Conservation (phyloP, 179 eudicot species). For the Heliamphora pulchella region DNA sequence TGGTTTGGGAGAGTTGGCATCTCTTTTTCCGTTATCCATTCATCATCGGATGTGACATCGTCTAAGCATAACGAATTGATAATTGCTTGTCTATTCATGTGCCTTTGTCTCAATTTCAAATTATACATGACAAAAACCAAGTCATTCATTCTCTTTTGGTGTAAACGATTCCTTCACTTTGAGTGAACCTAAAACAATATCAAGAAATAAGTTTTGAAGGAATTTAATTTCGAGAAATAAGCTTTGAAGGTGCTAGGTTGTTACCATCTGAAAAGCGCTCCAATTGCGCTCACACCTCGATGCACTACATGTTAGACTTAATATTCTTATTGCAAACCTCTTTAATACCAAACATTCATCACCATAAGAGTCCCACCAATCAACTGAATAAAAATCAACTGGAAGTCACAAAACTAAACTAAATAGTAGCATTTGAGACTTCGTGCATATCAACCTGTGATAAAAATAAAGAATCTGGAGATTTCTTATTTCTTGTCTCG, state of each 20-base stretch:
- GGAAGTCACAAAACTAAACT: neutral
- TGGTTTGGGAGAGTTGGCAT: too few relatives aligned
- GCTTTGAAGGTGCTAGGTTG: neutral
- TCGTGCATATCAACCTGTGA: neutral
- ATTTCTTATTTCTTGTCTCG: slow-evolving; percentile 5
- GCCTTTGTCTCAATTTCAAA: too few relatives aligned
- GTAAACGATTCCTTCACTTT: slow-evolving; percentile 9
- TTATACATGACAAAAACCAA: too few relatives aligned
- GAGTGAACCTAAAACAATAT: slow-evolving; percentile 11
- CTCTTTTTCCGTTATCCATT: too few relatives aligned
- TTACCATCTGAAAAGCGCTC: slow-evolving; percentile 22
- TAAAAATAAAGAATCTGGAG: neutral
- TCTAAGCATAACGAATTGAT: neutral
- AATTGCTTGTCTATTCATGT: too few relatives aligned
- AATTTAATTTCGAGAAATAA: neutral
- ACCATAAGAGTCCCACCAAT: slow-evolving; percentile 24
- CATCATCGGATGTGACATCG: neutral
- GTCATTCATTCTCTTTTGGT: neutral
- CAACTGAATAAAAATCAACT: neutral
- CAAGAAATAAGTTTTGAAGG: too few relatives aligned
- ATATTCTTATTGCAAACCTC: slow-evolving; percentile 17
- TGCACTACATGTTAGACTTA: slow-evolving; percentile 20
- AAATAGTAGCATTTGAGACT: neutral
- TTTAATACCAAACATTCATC: slow-evolving; percentile 1
- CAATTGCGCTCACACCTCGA: slow-evolving; percentile 20